Evolutionary conservation across 371 early-diverging fungal species (phyloP), one percentile per base, ranked within the genome.

Genomic region (Fennellomyces sp.): DNA sequence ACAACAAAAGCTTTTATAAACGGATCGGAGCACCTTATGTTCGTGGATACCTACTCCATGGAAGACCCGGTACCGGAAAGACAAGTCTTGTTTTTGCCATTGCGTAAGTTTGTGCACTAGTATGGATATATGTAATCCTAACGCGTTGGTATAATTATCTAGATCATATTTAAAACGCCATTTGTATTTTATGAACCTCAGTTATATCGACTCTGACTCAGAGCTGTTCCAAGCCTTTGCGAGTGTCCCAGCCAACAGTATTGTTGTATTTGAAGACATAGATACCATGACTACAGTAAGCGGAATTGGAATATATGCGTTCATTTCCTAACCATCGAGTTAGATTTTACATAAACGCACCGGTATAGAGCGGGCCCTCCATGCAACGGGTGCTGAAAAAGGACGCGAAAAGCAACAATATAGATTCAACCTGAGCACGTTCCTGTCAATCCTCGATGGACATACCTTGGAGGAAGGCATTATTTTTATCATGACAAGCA

Each of bases 261-360:
- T 95, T 41, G 81, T 94, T 38, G 90, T 94, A 21, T 88, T 95
- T 68, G 95, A 95, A 68, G 95, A 95, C 69, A 84, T 94, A 7
- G 95, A 95, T 73, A 88, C 95, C 7, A 79, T 78, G 66, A 70
- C 78, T 13, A 66, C 66, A 3, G 81, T 84, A 38, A 60, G 71
- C 2, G 19, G 54, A 15, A 15, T 23, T 10, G 10, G 3, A 53
- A 3, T 21, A 23, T 2, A 21, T 53, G 15, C 12, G 10, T 2
- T 36, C 64, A 73, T 30, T 53, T 15, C 2, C 1, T n/a, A 13
- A 52, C 26, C 25, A 5, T 28, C 12, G 15, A 5, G 29, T 5
- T 48, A 57, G 58, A 33, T 28, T 10, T 19, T 57, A 4, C 58
- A 51, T 17, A 51, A 7, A 31, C 51, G 51, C n/a, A 31, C 51